Evolutionary conservation across 176 grass and related monocot genomes (phyloP).

Genomic region (Carex kokanica): DNA sequence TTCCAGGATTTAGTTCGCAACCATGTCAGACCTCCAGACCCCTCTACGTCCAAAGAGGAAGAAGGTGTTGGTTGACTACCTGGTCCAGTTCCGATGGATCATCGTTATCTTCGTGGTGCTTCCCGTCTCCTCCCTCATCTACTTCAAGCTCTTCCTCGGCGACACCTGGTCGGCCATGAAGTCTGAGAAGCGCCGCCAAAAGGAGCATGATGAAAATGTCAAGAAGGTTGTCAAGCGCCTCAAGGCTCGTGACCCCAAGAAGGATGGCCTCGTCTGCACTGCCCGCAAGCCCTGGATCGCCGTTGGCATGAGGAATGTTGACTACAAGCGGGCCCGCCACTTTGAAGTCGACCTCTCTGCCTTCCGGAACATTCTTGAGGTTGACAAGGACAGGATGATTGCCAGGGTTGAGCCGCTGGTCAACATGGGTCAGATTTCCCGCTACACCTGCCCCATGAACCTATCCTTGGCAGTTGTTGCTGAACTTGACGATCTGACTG

Average conservation of each 20-base stretch:
- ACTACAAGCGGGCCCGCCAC: constrained; percentile 85
- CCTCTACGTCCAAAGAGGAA: constrained; percentile 67
- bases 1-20: constrained; percentile 31
- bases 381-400: constrained; percentile 77
- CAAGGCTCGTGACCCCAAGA: constrained; percentile 83
- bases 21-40: constrained; percentile 64
- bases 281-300: constrained; percentile 89
- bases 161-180: constrained; percentile 75
- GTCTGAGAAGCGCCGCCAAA: constrained; percentile 64
- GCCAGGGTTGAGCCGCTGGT: constrained; percentile 84
- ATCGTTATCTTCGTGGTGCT: constrained; percentile 77
- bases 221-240: constrained; percentile 76
- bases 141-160: constrained; percentile 58
- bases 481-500: constrained; percentile 93
- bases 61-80: constrained; percentile 68
- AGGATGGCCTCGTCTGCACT: constrained; percentile 92
- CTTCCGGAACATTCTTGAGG: constrained; percentile 81
- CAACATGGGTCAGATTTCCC: constrained; percentile 85
- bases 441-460: constrained; percentile 78
- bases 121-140: constrained; percentile 58
- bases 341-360: constrained; percentile 92
- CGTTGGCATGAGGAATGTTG: constrained; percentile 91
- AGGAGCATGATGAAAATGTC: constrained; percentile 70
- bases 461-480: constrained; percentile 70
- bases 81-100: constrained; percentile 84